Conservation (phyloP, 257 asterid species). For the Agastache rugosa region DNA sequence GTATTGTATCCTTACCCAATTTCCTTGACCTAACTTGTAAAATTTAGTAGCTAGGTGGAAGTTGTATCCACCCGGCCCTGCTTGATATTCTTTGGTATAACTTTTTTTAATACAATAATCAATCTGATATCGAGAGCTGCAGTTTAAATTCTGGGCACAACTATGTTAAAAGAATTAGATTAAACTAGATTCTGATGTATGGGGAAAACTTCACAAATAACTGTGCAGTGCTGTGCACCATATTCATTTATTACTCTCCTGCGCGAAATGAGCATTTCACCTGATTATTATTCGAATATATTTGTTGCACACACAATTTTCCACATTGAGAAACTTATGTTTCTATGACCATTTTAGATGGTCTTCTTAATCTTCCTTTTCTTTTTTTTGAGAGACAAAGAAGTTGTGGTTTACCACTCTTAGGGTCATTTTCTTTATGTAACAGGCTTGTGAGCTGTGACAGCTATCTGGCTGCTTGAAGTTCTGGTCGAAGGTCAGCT, state of each 20-base stretch:
- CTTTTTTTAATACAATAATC: not conserved
- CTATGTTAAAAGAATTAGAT: not conserved
- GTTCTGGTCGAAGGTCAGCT: constrained; percentile 29
- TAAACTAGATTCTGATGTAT: constrained; percentile 8
- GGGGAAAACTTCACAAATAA: not conserved
- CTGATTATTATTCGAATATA: constrained; percentile 3
- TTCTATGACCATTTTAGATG: not conserved
- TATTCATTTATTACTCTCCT: constrained; percentile 14
- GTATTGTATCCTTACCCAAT: not conserved
- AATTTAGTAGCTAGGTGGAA: constrained; percentile 10
- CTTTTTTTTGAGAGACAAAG: constrained; percentile 7
- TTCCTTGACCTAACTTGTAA: not conserved
- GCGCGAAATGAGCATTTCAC: constrained; percentile 10
- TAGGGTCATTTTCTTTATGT: constrained; percentile 18
- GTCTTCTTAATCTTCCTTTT: not conserved
- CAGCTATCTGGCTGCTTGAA: constrained; percentile 37
- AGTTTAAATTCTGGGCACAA: not conserved
- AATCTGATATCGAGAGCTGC: not conserved
- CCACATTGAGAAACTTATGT: constrained; percentile 1
- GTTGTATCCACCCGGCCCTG: not conserved
- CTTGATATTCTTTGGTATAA: not conserved
- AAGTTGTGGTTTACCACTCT: constrained; percentile 4
- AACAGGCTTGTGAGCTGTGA: constrained; percentile 42
- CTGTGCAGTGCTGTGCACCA: not conserved
- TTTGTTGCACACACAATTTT: not conserved